Percentiles rank a stretch among this genome's conserved stretches.
phyloP scores from a whole-genome alignment of 768 basidiomycete genomes.

The Mycena haematopus region DNA sequence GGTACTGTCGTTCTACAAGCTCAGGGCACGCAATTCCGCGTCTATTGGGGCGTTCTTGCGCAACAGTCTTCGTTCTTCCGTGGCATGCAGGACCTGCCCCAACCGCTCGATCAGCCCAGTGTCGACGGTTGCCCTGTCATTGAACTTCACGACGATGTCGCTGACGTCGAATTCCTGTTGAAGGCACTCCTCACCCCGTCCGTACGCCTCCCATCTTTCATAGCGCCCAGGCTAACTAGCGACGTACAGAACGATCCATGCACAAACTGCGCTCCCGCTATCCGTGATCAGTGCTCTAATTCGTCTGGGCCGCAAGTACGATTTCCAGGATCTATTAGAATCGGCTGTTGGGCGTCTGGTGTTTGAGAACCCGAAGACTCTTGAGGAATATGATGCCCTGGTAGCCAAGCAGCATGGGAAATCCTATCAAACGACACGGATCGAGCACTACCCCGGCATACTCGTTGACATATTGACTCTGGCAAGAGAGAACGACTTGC shows the following conservation, averaged over 20 bases:
- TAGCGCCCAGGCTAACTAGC: not conserved
- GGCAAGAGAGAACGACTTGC: not conserved
- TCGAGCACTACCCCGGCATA: not conserved
- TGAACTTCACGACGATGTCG: conserved; percentile 6
- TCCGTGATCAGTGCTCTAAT: not conserved
- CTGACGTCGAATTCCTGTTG: conserved; percentile 11
- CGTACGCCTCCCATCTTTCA: not conserved
- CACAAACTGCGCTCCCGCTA: not conserved
- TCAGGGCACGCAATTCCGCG: conserved; percentile 9
- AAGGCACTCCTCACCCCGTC: not conserved
- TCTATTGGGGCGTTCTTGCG: conserved; percentile 11
- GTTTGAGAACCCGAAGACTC: conserved; percentile 1
- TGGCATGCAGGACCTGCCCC: conserved; percentile 3
- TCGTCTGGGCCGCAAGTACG: conserved; percentile 1
- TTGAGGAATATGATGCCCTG: not conserved
- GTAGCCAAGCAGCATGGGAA: not conserved
- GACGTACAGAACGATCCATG: not conserved
- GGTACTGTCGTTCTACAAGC: conserved; percentile 17
- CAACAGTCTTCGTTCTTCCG: conserved; percentile 16
- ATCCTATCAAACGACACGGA: not conserved
- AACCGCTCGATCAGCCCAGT: conserved; percentile 5
- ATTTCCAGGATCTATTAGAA: not conserved
- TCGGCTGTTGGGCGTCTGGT: not conserved
- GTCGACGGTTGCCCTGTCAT: conserved; percentile 17
- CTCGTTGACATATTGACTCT: not conserved